Conservation (phyloP, 225 moss, liverwort and hornwort species). For the Physcomitrellopsis africana region DNA sequence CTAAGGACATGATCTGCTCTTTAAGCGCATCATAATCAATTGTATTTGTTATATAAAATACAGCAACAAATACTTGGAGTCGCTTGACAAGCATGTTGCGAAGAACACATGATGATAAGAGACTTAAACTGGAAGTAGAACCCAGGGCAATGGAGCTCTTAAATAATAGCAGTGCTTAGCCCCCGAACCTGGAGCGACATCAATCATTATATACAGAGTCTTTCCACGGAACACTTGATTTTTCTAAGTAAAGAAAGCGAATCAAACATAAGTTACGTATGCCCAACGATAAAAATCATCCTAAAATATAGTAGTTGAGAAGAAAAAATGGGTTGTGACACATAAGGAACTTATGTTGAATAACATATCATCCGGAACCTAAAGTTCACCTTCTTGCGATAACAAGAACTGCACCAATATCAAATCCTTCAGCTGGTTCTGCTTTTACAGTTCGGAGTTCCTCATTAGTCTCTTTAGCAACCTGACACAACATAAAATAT, state of each 20-base stretch:
- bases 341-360: not conserved
- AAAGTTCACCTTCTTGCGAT: constrained; percentile 80
- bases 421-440: constrained; percentile 83
- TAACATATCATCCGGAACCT: not conserved
- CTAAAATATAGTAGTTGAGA: not conserved
- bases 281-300: constrained; percentile 4
- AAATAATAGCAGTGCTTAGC: no score
- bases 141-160: no score
- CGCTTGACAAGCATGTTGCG: not conserved
- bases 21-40: not conserved
- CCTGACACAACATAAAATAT: constrained; percentile 51
- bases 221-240: not conserved
- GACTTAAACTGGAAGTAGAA: not conserved
- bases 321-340: not conserved
- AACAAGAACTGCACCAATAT: constrained; percentile 76
- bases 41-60: not conserved
- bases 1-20: constrained; percentile 1
- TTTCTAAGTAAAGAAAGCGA: not conserved
- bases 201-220: not conserved
- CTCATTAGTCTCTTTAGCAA: constrained; percentile 93
- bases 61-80: not conserved
- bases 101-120: not conserved
- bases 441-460: constrained; percentile 79
- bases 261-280: not conserved
- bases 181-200: not conserved